phyloP scores from a whole-genome alignment of 768 basidiomycete genomes.

The Suillus variegatus region DNA sequence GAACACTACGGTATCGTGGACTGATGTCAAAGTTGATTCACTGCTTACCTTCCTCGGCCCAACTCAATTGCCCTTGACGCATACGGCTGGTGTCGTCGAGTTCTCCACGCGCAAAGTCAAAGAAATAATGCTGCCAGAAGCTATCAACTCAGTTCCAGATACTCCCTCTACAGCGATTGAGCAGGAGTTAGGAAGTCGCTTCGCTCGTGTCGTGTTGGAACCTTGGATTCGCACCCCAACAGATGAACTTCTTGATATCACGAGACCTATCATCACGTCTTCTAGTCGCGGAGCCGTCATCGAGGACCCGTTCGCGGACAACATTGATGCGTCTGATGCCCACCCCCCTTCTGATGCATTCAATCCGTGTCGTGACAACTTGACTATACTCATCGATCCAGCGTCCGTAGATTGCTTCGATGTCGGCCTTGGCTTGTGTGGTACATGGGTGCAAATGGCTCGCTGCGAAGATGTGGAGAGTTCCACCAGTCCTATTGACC shows the following conservation, averaged over 20 bases:
- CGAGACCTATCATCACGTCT: conserved; percentile 32
- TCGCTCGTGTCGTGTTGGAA: conserved; percentile 49
- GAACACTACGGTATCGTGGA: conserved; percentile 31
- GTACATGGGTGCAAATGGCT: conserved; percentile 37
- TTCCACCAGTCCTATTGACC: background rate
- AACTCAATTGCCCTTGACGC: conserved; percentile 56
- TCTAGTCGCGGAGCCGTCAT: conserved; percentile 30
- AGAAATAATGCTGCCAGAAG: conserved; percentile 40
- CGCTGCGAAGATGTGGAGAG: conserved; percentile 13
- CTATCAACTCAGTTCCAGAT: conserved; percentile 7
- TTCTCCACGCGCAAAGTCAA: conserved; percentile 60
- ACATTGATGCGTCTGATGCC: conserved; percentile 1
- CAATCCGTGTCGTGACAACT: conserved; percentile 34
- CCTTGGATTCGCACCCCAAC: conserved; percentile 46
- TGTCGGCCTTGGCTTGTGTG: conserved; percentile 35
- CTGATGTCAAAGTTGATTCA: conserved; percentile 23
- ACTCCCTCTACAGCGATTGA: conserved; percentile 35
- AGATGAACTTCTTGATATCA: conserved; percentile 39
- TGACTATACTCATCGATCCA: conserved; percentile 31
- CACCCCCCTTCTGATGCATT: conserved; percentile 37
- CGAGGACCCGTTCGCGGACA: conserved; percentile 12
- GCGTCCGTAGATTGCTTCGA: conserved; percentile 16
- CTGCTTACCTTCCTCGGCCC: conserved; percentile 53
- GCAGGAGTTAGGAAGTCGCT: conserved; percentile 39
- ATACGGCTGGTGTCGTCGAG: conserved; percentile 64